A percentile compares a stretch with the other conserved stretches of the same genome.
Evolutionary conservation across 139 green algal species (phyloP).

Genomic region (Chlamydomonas schloesseri): DNA sequence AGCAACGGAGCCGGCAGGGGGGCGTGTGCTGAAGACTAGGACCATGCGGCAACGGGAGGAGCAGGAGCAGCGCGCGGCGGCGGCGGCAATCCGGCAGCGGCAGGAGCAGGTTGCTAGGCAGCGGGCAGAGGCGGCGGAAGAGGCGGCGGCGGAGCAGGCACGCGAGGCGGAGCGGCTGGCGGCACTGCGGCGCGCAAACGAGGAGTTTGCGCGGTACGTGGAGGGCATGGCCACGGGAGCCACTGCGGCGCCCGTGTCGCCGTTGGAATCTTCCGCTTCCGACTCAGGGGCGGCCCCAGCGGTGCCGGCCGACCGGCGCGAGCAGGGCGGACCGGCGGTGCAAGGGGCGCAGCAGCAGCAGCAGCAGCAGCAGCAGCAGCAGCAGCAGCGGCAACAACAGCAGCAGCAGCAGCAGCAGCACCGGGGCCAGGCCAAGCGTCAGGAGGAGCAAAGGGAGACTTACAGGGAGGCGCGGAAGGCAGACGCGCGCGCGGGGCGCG

Average conservation of each 20-base stretch:
- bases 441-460: too few species aligned
- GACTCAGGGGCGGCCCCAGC: not conserved
- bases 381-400: not conserved
- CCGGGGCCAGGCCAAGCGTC: too few species aligned
- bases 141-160: not conserved
- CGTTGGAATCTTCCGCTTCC: too few species aligned
- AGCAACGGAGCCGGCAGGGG: not conserved
- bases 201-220: slow-evolving; percentile 9
- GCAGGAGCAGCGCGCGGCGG: not conserved
- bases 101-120: not conserved
- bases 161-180: not conserved
- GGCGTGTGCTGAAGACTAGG: not conserved
- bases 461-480: too few species aligned
- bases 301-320: not conserved
- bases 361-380: not conserved
- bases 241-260: not conserved
- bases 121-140: not conserved
- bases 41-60: not conserved
- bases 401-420: not conserved
- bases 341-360: not conserved
- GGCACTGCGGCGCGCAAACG: not conserved
- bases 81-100: not conserved
- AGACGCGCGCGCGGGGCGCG: too few species aligned
- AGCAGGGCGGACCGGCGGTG: not conserved
- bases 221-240: not conserved